phyloP scores from a whole-genome alignment of 2,329 filamentous ascomycete species.

The Pestalotiopsis sp. region DNA sequence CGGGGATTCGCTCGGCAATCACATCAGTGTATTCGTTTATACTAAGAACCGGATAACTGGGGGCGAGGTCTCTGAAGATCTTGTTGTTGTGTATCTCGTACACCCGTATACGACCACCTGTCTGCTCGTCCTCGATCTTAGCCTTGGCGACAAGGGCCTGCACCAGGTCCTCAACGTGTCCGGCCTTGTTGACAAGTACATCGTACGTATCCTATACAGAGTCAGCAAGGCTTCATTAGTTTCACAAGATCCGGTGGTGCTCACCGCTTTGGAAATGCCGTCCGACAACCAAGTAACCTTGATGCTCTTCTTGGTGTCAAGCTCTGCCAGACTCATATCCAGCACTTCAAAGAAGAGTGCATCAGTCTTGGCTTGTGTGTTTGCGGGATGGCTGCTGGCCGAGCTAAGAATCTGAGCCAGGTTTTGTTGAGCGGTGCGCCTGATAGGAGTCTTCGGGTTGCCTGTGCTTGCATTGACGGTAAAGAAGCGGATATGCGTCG shows the following conservation, averaged over 20 bases:
- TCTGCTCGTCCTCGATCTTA: constrained; percentile 72
- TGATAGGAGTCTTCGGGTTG: constrained; percentile 78
- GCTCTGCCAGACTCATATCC: constrained; percentile 90
- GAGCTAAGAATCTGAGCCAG: constrained; percentile 79
- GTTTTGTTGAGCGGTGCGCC: constrained; percentile 71
- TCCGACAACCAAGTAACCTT: constrained; percentile 86
- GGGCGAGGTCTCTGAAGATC: constrained; percentile 76
- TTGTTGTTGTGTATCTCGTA: constrained; percentile 85
- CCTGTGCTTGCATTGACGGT: constrained; percentile 78
- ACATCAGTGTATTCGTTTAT: constrained; percentile 86
- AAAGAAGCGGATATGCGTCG: constrained; percentile 89
- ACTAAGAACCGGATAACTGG: constrained; percentile 74
- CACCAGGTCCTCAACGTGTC: constrained; percentile 78
- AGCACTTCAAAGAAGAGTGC: constrained; percentile 89
- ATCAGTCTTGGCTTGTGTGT: constrained; percentile 72
- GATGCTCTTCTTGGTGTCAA: constrained; percentile 88
- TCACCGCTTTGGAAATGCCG: constrained; percentile 86
- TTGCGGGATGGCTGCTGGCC: constrained; percentile 72
- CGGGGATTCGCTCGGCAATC: constrained; percentile 79
- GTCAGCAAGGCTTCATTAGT: background rate
- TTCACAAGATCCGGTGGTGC: constrained; percentile 24
- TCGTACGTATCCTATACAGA: constrained; percentile 70
- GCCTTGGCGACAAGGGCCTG: constrained; percentile 79
- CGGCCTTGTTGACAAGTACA: constrained; percentile 85
- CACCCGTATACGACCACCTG: constrained; percentile 72